Base-by-base conservation (phyloP, 106 monocot genomes). In the Posidonia australis region DNA sequence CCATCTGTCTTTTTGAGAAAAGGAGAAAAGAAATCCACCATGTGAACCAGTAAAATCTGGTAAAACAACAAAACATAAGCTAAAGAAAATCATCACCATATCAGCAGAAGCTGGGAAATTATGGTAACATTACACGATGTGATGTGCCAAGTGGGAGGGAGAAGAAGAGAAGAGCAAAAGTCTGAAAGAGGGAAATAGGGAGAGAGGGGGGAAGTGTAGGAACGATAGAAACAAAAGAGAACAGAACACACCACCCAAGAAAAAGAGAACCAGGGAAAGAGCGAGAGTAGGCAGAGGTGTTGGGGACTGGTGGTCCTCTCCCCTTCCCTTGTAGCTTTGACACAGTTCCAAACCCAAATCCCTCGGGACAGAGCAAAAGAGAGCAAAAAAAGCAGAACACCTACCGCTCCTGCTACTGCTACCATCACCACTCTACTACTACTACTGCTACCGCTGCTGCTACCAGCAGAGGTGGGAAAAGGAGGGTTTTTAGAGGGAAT, bases 231-330 rank as follows among this genome's bases (percentile, higher is more conserved):
- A 16, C 13, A 32, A 41, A 32, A 36, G 28, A 60, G 60, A 60
- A 60, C 36, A 60, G 18, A 60, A 36, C 60, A 30, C 30, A 60
- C 31, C 28, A 60, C 36, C 60, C 60, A 57, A 31, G 18, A 52
- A 48, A 46, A 57, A 63, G 17, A 24, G 13, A 14, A 28, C 16
- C n/a, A 16, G 19, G 5, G 13, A 49, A 19, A 49, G 49, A n/a
- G 48, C 14, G 36, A 51, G 41, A 27, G 30, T 9, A 52, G 42
- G 42, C 0, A 14, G 26, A 36, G 28, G 60, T 24, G 53, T 25
- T 24, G 64, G 51, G 49, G 13, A 24, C 22, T 41, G 28, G 41
- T 62, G 62, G 62, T 62, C 44, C 44, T 62, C 62, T 17, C 18
- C 56, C 20, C 31, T 11, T 32, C 31, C 28, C 60, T 24, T 48